Base-by-base conservation (phyloP, 768 basidiomycete species). In the Suillus alpinus region DNA sequence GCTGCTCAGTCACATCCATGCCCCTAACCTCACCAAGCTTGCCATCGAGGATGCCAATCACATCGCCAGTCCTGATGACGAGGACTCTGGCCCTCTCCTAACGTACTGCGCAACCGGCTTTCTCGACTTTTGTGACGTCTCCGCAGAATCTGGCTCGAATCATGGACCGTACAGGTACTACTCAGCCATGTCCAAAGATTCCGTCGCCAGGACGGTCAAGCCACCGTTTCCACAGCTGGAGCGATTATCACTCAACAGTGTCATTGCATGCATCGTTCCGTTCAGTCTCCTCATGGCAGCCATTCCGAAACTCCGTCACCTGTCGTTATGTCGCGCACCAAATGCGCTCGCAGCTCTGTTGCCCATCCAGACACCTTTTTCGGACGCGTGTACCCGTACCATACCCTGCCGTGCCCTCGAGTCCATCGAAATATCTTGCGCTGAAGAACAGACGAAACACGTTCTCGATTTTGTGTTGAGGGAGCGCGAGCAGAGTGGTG, bases 41-140 rank as follows among this genome's bases (percentile, higher is more conserved):
- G 65, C 67, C 1, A 67, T 87, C 5, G 79, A 81, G 62, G 81
- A 84, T 62, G 75, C 75, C 10, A 77, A 72, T 4, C 76, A 81
- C 63, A 75, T 78, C 20, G 76, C 72, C 31, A 75, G 75, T 55
- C 70, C 73, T 13, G 73, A 74, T 18, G 76, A 76, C 8, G 67
- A 79, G 52, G 78, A 84, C 60, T 77, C 75, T 1, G 70, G 72
- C 31, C 68, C 68, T 52, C 66, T 84, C 23, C 68, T 80, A n/a
- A 56, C 59, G 14, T 65, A 58, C 58, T 63, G 62, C 29, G 55
- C 52, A 65, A 69, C 51, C n/a, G n/a, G n/a, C n/a, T n/a, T n/a
- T n/a, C n/a, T 79, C 76, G 67, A 63, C 47, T 60, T 1, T 68
- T 71, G n/a, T n/a, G n/a, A n/a, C n/a, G n/a, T n/a, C n/a, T n/a